Percentiles rank a stretch among this genome's conserved stretches.
Evolutionary conservation across 352 stramenopile genomes (phyloP).

Genomic region (Pythium myriotylum): DNA sequence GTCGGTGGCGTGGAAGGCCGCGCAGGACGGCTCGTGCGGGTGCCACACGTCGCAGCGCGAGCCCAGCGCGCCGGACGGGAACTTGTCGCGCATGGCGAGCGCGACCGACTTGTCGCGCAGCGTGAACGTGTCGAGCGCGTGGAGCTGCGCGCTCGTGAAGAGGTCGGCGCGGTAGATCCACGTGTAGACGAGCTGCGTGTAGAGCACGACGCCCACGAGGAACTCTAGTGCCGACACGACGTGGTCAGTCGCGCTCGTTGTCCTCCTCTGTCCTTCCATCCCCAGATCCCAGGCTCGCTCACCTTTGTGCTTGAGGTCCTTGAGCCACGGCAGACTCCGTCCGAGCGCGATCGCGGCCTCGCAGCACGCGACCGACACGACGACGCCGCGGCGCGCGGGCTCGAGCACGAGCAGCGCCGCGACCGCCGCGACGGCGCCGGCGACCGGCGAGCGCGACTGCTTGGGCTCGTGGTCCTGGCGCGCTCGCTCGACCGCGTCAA

Average conservation of each 20-base stretch:
- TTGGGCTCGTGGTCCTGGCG: background rate
- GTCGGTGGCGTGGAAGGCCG: slow-evolving; percentile 46
- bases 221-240: slow-evolving; percentile 34
- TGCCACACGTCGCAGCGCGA: slow-evolving; percentile 64
- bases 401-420: slow-evolving; percentile 52
- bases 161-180: slow-evolving; percentile 64
- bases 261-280: background rate
- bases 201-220: slow-evolving; percentile 36
- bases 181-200: slow-evolving; percentile 57
- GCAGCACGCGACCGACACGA: slow-evolving; percentile 55
- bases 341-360: slow-evolving; percentile 47
- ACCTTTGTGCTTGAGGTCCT: slow-evolving; percentile 55
- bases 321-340: slow-evolving; percentile 32
- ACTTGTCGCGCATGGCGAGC: slow-evolving; percentile 57
- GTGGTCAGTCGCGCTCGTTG: too few species aligned
- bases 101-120: slow-evolving; percentile 36
- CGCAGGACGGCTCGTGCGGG: slow-evolving; percentile 35
- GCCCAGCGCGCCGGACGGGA: slow-evolving; percentile 37
- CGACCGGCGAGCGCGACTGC: slow-evolving; percentile 29
- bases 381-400: slow-evolving; percentile 43
- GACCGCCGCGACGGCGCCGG: slow-evolving; percentile 36
- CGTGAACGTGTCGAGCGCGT: slow-evolving; percentile 54
- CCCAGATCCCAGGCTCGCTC: slow-evolving; percentile 4
- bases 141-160: slow-evolving; percentile 49
- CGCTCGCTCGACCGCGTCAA: slow-evolving; percentile 37